Base-by-base conservation (phyloP, 129 eudicot genomes). In the Saposhnikovia divaricata region DNA sequence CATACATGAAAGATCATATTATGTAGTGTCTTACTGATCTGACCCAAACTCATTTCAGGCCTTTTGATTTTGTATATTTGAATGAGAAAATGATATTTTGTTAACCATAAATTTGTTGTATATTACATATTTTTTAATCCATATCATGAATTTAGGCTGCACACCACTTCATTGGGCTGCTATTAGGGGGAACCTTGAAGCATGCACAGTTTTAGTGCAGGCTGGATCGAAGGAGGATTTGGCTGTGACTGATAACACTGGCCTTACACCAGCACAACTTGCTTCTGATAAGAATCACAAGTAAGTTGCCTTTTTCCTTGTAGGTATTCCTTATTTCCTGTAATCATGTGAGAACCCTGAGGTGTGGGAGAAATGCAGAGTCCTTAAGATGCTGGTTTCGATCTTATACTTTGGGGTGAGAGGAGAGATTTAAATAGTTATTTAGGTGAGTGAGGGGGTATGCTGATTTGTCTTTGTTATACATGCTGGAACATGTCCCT, bases 91-190 rank as follows among this genome's bases (percentile, higher is more conserved):
- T 61, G 34, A 61, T 61, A 27, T 57, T 12, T 57, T 57, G 25
- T 25, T n/a, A 61, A 25, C 37, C 69, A n/a, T 61, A n/a, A n/a
- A 9, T 61, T 23, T 61, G 37, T 10, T 61, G 69, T 61, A 61
- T 61, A 37, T n/a, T n/a, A n/a, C 69, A 61, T 23, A 28, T 23
- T n/a, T 61, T 61, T 61, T 61, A n/a, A n/a, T 61, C 66, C 69
- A 57, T 19, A 57, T 57, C 55, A 6, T 57, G 66, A 57, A 57
- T 74, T 27, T 86, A 92, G 98, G 99, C 70, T 96, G 99, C 83
- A 92, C 99, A 43, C 99, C 99, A 81, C 89, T 96, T 39, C 99
- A 96, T 78, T 96, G 99, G 99, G 99, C 98, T 84, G 99, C 99
- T 53, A 89, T 92, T 63, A 89, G 88, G 82, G 99, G 98, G 76